Evolutionary conservation across 2,329 filamentous ascomycete species (phyloP).

Genomic region (Leptographium wingfieldii): DNA sequence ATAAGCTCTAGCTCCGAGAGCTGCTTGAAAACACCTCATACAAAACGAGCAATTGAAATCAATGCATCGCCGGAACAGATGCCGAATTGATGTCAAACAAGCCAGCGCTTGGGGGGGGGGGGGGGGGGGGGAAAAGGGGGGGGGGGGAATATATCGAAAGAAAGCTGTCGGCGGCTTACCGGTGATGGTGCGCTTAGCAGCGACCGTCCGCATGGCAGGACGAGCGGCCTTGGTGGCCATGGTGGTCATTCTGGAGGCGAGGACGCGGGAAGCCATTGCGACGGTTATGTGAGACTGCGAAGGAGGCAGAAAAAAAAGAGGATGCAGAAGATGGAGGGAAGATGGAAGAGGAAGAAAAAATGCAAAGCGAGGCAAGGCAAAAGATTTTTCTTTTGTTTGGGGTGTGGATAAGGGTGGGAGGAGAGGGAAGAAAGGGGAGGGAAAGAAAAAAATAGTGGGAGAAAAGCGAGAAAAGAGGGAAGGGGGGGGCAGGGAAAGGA

Average conservation of each 20-base stretch:
- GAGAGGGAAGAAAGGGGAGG: background rate
- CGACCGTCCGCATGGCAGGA: slow-evolving; percentile 55
- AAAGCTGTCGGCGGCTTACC: slow-evolving; percentile 40
- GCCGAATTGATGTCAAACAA: background rate
- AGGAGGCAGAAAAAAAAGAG: slow-evolving; percentile 27
- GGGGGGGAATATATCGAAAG: background rate
- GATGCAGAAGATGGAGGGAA: slow-evolving; percentile 13
- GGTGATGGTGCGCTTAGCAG: slow-evolving; percentile 64
- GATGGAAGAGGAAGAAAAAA: slow-evolving; percentile 5
- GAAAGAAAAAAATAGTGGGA: slow-evolving; percentile 5
- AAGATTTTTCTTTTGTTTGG: slow-evolving; percentile 7
- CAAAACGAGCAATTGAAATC: background rate
- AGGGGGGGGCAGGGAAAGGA: slow-evolving; percentile 8
- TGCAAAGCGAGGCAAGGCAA: slow-evolving; percentile 3
- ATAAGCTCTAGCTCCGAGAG: background rate
- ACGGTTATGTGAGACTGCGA: slow-evolving; percentile 31
- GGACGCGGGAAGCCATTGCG: slow-evolving; percentile 72
- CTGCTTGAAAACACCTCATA: slow-evolving; percentile 4
- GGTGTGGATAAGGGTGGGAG: slow-evolving; percentile 6
- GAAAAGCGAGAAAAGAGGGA: slow-evolving; percentile 1
- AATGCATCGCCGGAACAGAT: background rate
- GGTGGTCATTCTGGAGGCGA: slow-evolving; percentile 66
- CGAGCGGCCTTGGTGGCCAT: slow-evolving; percentile 69
- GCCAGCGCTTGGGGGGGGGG: background rate
- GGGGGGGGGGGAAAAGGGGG: background rate